Percentiles rank a stretch among this genome's conserved stretches.
phyloP scores from a whole-genome alignment of 2,329 filamentous ascomycete genomes.

The Colletotrichum horii region DNA sequence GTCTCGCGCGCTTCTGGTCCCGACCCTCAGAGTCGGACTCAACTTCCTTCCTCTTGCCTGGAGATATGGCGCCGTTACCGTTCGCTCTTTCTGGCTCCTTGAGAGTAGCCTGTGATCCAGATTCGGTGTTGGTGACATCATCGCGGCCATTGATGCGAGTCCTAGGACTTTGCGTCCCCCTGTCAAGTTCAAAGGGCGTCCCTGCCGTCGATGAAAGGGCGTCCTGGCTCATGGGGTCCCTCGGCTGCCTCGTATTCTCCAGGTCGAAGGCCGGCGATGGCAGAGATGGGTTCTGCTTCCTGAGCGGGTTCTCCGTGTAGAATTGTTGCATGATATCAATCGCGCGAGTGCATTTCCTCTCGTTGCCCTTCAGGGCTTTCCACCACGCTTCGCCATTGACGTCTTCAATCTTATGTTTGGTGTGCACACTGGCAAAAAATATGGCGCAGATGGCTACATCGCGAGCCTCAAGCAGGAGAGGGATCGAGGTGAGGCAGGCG shows the following conservation, averaged over 20 bases:
- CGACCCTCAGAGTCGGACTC: slow-evolving; percentile 41
- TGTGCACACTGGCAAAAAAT: slow-evolving; percentile 83
- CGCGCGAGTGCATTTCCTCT: slow-evolving; percentile 73
- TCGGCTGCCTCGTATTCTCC: slow-evolving; percentile 59
- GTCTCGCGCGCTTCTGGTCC: slow-evolving; percentile 47
- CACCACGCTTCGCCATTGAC: slow-evolving; percentile 84
- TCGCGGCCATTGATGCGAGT: slow-evolving; percentile 42
- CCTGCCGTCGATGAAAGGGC: slow-evolving; percentile 52
- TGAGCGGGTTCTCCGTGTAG: slow-evolving; percentile 68
- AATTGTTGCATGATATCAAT: slow-evolving; percentile 78
- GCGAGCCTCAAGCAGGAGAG: slow-evolving; percentile 77
- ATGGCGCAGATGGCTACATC: slow-evolving; percentile 86
- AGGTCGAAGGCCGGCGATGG: slow-evolving; percentile 61
- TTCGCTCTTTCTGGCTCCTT: slow-evolving; percentile 25
- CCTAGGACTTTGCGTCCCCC: slow-evolving; percentile 54
- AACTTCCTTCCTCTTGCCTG: slow-evolving; percentile 47
- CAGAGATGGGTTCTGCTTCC: slow-evolving; percentile 59
- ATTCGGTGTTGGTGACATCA: slow-evolving; percentile 36
- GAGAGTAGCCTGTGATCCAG: slow-evolving; percentile 39
- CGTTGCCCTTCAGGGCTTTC: slow-evolving; percentile 75
- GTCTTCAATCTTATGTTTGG: slow-evolving; percentile 77
- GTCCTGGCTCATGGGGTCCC: slow-evolving; percentile 48
- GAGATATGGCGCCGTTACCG: slow-evolving; percentile 37
- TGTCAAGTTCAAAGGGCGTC: slow-evolving; percentile 53
- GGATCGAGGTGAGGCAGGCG: slow-evolving; percentile 82